A percentile compares a stretch with the other conserved stretches of the same genome.
phyloP scores from a whole-genome alignment of 2,329 filamentous ascomycete species.

The Scedosporium boydii region DNA sequence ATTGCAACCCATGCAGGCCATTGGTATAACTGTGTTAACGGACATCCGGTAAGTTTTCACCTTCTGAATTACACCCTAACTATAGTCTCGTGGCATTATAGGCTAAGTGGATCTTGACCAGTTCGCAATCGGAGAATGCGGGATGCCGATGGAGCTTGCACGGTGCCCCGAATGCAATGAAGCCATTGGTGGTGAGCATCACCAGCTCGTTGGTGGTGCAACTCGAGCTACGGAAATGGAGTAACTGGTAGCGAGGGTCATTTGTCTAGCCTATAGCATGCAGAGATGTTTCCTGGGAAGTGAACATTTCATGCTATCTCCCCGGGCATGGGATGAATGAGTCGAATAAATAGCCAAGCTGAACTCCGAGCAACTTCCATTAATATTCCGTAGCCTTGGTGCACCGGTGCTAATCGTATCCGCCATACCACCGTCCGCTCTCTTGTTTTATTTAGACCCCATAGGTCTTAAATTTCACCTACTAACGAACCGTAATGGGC shows the following conservation, averaged over 20 bases:
- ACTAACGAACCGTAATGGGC: too few species aligned
- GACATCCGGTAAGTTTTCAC: constrained; percentile 16
- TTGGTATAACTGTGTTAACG: constrained; percentile 22
- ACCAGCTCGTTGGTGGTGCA: constrained; percentile 42
- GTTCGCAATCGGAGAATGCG: constrained; percentile 58
- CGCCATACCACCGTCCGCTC: too few species aligned
- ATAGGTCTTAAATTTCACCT: too few species aligned
- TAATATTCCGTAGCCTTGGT: too few species aligned
- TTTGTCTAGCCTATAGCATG: background rate
- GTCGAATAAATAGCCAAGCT: too few species aligned
- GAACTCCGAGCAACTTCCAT: too few species aligned
- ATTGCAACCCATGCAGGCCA: constrained; percentile 26
- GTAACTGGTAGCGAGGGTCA: background rate
- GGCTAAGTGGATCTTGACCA: constrained; percentile 38
- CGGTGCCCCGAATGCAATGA: constrained; percentile 54
- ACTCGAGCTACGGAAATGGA: constrained; percentile 19
- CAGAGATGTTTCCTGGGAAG: too few species aligned
- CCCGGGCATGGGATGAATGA: too few species aligned
- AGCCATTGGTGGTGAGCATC: constrained; percentile 43
- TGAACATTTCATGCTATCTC: too few species aligned
- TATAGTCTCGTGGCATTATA: background rate
- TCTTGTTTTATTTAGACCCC: too few species aligned
- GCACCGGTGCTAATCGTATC: too few species aligned
- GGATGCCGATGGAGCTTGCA: constrained; percentile 53
- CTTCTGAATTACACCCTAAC: background rate